A percentile compares a stretch with the other conserved stretches of the same genome.
Evolutionary conservation across 371 early-diverging fungal species (phyloP).

Genomic region (Zychaea mexicana): DNA sequence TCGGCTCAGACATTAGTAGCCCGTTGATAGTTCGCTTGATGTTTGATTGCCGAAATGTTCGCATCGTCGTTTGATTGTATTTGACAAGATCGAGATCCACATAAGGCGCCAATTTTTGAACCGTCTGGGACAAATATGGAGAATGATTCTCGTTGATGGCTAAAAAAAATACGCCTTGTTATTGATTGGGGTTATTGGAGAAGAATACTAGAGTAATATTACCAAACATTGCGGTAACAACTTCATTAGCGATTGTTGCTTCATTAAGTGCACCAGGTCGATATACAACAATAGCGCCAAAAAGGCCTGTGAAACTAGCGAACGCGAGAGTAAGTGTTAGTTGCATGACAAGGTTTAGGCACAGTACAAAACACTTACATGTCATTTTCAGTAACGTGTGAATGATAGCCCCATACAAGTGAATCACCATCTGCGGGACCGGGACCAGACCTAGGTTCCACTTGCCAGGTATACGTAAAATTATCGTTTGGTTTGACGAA

Average conservation of each 20-base stretch:
- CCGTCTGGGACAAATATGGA: conserved; percentile 31
- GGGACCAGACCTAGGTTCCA: conserved; percentile 46
- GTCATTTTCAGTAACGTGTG: conserved; percentile 47
- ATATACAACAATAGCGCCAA: conserved; percentile 48
- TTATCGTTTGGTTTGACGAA: conserved; percentile 37
- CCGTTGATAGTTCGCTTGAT: conserved; percentile 42
- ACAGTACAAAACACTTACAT: conserved; percentile 24
- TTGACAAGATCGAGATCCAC: conserved; percentile 9
- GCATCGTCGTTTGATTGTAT: conserved; percentile 2
- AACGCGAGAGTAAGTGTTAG: too few relatives aligned
- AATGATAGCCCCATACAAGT: conserved; percentile 55
- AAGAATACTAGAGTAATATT: neutral
- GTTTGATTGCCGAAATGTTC: conserved; percentile 21
- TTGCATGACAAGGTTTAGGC: neutral
- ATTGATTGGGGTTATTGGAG: neutral
- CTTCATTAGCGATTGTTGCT: conserved; percentile 19
- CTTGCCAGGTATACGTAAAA: conserved; percentile 48
- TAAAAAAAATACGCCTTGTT: conserved; percentile 4
- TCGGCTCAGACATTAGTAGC: conserved; percentile 23
- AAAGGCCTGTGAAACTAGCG: conserved; percentile 43
- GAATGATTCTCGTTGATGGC: conserved; percentile 44
- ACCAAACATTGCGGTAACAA: conserved; percentile 44
- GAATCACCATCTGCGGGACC: conserved; percentile 48
- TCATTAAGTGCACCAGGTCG: conserved; percentile 33
- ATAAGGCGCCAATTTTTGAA: conserved; percentile 15